Percentiles rank a stretch among this genome's conserved stretches.
Conservation (phyloP, 2,329 filamentous ascomycete species). For the Trichoderma cornu-damae region DNA sequence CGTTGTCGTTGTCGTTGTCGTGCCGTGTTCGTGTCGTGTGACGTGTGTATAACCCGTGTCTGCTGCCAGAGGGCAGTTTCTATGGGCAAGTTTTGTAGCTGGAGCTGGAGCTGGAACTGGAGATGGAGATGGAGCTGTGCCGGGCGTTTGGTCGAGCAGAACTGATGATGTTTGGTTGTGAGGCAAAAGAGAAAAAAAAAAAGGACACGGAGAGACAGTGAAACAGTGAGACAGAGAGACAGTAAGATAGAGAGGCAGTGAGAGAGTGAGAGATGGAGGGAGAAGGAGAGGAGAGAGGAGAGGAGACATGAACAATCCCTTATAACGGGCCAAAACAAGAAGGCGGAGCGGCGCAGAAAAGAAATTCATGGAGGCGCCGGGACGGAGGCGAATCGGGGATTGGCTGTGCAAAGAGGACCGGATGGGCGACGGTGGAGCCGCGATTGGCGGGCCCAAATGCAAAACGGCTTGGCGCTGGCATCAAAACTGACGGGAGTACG, state of each 20-base stretch:
- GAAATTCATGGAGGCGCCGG: conserved; percentile 6
- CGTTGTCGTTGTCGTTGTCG: too few relatives aligned
- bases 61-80: too few relatives aligned
- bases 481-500: too few relatives aligned
- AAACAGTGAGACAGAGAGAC: too few relatives aligned
- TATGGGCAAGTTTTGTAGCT: neutral
- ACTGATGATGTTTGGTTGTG: neutral
- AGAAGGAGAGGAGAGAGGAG: neutral
- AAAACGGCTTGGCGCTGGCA: conserved; percentile 15
- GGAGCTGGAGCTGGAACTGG: too few relatives aligned
- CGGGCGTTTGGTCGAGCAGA: neutral
- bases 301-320: conserved; percentile 8
- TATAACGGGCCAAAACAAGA: conserved; percentile 9
- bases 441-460: conserved; percentile 9
- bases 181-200: neutral
- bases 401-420: conserved; percentile 7
- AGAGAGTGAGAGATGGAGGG: too few relatives aligned
- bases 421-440: conserved; percentile 11
- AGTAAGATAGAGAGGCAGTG: too few relatives aligned
- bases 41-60: too few relatives aligned
- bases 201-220: too few relatives aligned
- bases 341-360: conserved; percentile 4
- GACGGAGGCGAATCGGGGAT: conserved; percentile 6
- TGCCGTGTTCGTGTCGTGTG: too few relatives aligned
- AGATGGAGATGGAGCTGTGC: too few relatives aligned